Evolutionary conservation across 805 yeast genomes (phyloP).

Genomic region (Komagataella kurtzmanii): DNA sequence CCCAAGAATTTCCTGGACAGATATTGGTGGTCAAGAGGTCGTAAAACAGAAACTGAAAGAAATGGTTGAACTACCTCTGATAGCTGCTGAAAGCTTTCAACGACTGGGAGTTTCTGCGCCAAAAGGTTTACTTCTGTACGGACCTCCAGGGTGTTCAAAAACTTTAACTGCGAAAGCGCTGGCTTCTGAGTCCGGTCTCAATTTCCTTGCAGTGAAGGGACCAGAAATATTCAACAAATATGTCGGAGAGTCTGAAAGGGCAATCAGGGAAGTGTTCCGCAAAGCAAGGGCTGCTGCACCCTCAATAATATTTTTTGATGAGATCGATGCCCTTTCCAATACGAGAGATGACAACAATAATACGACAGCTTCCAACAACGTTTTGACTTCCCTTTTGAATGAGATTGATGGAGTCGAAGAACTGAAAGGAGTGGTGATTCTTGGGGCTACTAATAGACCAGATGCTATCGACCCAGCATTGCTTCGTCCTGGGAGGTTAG

Average conservation of each 20-base stretch:
- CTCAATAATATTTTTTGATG: conserved; percentile 91
- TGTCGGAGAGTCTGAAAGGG: conserved; percentile 93
- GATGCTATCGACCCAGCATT: conserved; percentile 87
- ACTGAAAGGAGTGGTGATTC: conserved; percentile 79
- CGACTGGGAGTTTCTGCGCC: conserved; percentile 81
- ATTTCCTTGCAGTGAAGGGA: conserved; percentile 90
- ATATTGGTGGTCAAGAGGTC: conserved; percentile 89
- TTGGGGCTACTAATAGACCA: conserved; percentile 96
- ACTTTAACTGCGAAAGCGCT: conserved; percentile 90
- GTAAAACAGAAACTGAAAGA: conserved; percentile 74
- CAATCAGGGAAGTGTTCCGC: conserved; percentile 84
- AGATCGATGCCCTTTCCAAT: conserved; percentile 84
- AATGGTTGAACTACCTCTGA: conserved; percentile 84
- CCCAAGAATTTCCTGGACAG: conserved; percentile 89
- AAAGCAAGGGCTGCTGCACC: conserved; percentile 91
- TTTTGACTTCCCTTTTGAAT: conserved; percentile 77
- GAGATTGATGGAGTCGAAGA: conserved; percentile 98
- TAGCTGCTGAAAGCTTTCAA: conserved; percentile 64
- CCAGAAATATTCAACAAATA: conserved; percentile 91
- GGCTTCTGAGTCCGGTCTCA: conserved; percentile 91
- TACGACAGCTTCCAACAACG: conserved; percentile 69
- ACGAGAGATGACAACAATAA: conserved; percentile 46
- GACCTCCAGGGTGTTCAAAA: conserved; percentile 98
- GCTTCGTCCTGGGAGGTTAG: conserved; percentile 90
- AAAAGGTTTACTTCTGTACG: conserved; percentile 83